Base-by-base conservation (phyloP, 148 eudicot species). In the Chenopodium berlandieri region DNA sequence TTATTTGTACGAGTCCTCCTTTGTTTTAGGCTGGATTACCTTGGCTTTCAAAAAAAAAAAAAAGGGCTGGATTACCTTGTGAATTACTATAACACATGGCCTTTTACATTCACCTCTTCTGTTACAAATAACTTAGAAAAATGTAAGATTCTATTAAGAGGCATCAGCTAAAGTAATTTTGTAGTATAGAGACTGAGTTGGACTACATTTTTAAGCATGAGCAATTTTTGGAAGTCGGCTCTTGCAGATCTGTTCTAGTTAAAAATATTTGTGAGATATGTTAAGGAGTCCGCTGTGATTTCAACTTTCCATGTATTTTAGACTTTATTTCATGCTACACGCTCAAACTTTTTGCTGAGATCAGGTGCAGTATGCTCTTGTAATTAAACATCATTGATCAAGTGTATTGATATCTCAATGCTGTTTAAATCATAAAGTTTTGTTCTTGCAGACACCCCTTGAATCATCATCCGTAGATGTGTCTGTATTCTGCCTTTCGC, bases 401-500 rank as follows among this genome's bases (percentile, higher is more conserved):
- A 54, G 16, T 9, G 6, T 72, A 47, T 72, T 19, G 40, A 34
- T 34, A 70, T 40, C 52, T 71, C 52, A 1, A 44, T 37, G 50
- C 9, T 19, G 23, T 19, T 67, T 19, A 74, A 79, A 16, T 25
- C 32, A 46, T 27, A 2, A 74, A 60, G 22, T 14, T 1, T 30
- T 84, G 14, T 81, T 81, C 22, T 74, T 89, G 91, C 92, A 95
- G 98, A 95, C 97, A 52, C 92, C 98, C 25, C 92, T 95, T 46
- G 92, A 88, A 32, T 85, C 93, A 62, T 87, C 93, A 63, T 91
- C 94, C 46, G 86, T 91, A 25, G 98, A 95, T 87, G 94, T 91
- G 74, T 92, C 94, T 68, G 93, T 95, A 66, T 95, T 95, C 83
- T 95, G 98, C 81, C 97, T 95, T 79, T 95, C 98, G 66, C 82